Base-by-base conservation (phyloP, 495 filamentous ascomycete genomes). In the Melanomma pulvis-pyrius region DNA sequence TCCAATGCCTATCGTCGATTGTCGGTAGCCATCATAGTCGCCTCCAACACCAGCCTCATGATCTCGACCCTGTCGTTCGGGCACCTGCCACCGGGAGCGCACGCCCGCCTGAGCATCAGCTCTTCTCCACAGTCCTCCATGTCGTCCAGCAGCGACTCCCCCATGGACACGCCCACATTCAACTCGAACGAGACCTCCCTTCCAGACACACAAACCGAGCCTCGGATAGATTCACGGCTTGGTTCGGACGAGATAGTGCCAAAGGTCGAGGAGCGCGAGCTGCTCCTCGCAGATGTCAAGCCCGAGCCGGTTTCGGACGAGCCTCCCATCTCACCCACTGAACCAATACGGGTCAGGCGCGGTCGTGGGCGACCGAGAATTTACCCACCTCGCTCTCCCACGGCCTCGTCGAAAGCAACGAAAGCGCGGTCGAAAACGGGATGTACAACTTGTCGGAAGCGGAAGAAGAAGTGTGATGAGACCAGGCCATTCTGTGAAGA, bases 381-480 rank as follows among this genome's bases (percentile, higher is more conserved):
- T 78, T 86, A 96, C 72, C 92, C 91, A 17, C 79, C 89, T 36
- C 81, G 82, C 7, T 71, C 78, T 32, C 79, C 84, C 7, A 81
- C 86, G 21, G 69, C 76, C 17, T 79, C 81, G 54, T 84, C 81
- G 75, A 94, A 94, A 68, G 75, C 89, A 59, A 86, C 91, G 51
- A 94, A 96, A 71, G 90, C 90, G n/a, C 83, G 92, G 21, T 96
- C 92, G 63, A 97, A 97, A 80, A 96, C 92, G 2, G 92, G 92
- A 0, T 97, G 92, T 77, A 88, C 94, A 61, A 97, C 92, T 52
- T 97, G 92, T 80, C 84, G 92, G 60, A 88, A 89, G 72, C 82
- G 92, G 30, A 96, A 96, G 81, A 97, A 96, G 88, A 97, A 97
- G 80, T 97, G 92, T 78, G 92, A 96, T 74, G 92, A 97, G 80